Conservation (phyloP, 163 green algal genomes). For the Scenedesmus sp. region DNA sequence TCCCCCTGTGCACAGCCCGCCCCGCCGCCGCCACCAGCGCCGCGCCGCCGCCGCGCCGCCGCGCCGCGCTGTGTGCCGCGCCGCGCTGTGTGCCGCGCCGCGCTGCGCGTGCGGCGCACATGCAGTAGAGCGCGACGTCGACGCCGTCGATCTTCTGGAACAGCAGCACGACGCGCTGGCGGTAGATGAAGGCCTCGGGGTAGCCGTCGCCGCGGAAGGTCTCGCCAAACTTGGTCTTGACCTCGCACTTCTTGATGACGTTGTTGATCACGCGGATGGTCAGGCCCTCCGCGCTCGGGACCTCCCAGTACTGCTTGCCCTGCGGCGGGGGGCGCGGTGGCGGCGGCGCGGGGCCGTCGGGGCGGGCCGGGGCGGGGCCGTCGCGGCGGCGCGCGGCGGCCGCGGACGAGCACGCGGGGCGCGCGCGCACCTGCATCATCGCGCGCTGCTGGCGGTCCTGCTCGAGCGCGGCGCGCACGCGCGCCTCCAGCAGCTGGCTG, state of each 20-base stretch:
- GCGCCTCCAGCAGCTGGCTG: conserved; percentile 55
- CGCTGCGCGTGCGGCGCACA: too few species aligned
- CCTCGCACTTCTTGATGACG: conserved; percentile 90
- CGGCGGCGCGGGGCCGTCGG: background rate
- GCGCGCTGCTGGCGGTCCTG: conserved; percentile 45
- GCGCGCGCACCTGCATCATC: conserved; percentile 37
- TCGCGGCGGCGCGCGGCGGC: too few species aligned
- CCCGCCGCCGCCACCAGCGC: background rate
- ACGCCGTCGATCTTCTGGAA: conserved; percentile 97
- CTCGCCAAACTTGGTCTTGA: conserved; percentile 76
- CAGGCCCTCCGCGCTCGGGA: conserved; percentile 70
- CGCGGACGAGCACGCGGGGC: background rate
- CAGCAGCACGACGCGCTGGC: conserved; percentile 93
- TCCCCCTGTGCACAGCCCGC: too few species aligned
- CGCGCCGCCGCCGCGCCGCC: background rate
- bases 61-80: too few species aligned
- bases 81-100: too few species aligned
- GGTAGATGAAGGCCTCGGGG: conserved; percentile 84
- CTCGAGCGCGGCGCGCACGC: conserved; percentile 40
- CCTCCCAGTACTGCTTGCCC: conserved; percentile 53
- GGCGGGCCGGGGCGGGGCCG: too few species aligned
- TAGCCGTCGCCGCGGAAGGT: conserved; percentile 71
- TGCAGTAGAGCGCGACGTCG: conserved; percentile 94
- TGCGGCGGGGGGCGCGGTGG: background rate
- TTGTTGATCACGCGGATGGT: conserved; percentile 94